Evolutionary conservation across 495 filamentous ascomycete species (phyloP), one percentile per base, ranked within the genome.

Genomic region (Annulohypoxylon stygium): DNA sequence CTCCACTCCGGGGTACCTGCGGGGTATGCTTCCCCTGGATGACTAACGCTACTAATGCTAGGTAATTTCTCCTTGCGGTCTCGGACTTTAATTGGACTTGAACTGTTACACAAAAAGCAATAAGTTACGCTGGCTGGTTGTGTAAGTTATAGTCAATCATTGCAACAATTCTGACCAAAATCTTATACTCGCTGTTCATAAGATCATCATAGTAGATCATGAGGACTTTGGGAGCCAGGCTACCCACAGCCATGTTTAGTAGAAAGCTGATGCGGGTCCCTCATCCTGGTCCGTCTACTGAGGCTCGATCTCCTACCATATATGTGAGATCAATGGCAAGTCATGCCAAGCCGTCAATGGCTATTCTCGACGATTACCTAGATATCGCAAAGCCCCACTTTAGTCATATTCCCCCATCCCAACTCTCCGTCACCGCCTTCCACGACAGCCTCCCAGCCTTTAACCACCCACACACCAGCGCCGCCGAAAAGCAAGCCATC

Each of bases 401-500:
- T 14, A 65, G 39, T 16, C 60, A 61, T 34, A 76, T 76, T 0
- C 65, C 71, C 0, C 4, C 41, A 14, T 53, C 60, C 7, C 34
- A 67, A 41, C 55, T 74, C 9, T 73, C 65, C 37, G 61, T 69
- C 16, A 65, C 65, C 30, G 34, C 61, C 36, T 74, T 74, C 30
- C 43, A 74, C 14, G 66, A 70, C 18, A 74, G 57, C 54, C 60
- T 74, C 12, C 65, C 66, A 2, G 36, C 71, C 10, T 65, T 69
- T 61, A 74, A 74, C 26, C 78, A 83, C 39, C 78, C 78, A 61
- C 63, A 30, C 48, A 78, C 63, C 37, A 75, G 50, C 33, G 71
- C 39, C 81, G 50, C 70, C 41, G 23, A 25, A 2, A 59, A 36
- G 34, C 70, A 60, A n/a, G 53, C 70, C 6, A 34, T 92, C 1